Percentiles rank a stretch among this genome's conserved stretches.
Evolutionary conservation across 2,329 filamentous ascomycete genomes (phyloP).

Genomic region (Aspergillus hiratsukae): DNA sequence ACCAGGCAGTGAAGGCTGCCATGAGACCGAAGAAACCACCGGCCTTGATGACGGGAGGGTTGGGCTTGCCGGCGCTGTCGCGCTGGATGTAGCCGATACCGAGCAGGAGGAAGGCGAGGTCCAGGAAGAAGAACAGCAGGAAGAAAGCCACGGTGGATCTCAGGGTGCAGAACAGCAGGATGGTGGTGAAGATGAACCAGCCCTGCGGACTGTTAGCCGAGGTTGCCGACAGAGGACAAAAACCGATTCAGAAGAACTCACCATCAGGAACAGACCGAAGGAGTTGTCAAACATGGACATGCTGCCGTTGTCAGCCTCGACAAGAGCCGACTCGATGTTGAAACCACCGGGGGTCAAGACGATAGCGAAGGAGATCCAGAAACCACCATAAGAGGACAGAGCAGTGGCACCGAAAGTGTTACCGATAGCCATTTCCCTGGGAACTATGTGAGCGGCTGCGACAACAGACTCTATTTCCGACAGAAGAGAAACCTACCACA

Average conservation of each 20-base stretch:
- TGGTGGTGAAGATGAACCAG: conserved; percentile 82
- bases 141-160: conserved; percentile 76
- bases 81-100: conserved; percentile 60
- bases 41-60: conserved; percentile 57
- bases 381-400: conserved; percentile 75
- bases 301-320: conserved; percentile 15
- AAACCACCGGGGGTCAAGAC: conserved; percentile 66
- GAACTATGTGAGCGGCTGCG: conserved; percentile 1
- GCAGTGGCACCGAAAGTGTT: conserved; percentile 84
- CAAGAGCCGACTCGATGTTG: conserved; percentile 49
- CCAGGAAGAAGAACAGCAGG: conserved; percentile 70
- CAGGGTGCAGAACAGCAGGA: conserved; percentile 69
- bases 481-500: conserved; percentile 60
- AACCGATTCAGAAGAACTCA: conserved; percentile 23
- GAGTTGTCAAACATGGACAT: conserved; percentile 52
- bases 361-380: conserved; percentile 74
- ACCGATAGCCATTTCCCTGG: conserved; percentile 78
- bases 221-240: neutral
- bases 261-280: conserved; percentile 69
- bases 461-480: neutral
- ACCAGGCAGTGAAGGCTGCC: conserved; percentile 79
- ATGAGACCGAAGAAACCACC: conserved; percentile 78
- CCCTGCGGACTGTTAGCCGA: conserved; percentile 38
- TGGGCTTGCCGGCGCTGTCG: conserved; percentile 37
- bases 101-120: conserved; percentile 70